Evolutionary conservation across 2,329 filamentous ascomycete genomes (phyloP).

Genomic region (Annulohypoxylon truncatum): DNA sequence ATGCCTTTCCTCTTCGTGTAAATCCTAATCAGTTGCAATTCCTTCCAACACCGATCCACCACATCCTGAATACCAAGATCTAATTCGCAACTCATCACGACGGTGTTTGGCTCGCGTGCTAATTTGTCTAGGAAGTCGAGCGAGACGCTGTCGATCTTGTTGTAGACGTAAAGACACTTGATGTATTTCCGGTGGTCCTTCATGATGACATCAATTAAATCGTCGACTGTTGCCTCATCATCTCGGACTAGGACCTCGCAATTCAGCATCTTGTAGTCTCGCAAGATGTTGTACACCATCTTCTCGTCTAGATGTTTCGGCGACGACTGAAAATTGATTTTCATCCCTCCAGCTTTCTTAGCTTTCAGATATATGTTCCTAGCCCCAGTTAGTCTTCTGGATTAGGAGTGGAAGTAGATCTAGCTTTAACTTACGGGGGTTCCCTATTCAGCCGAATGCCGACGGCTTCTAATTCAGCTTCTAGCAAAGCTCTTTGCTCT

Average conservation of each 20-base stretch:
- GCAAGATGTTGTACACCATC: slow-evolving; percentile 97
- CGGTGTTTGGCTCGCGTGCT: slow-evolving; percentile 91
- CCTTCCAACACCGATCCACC: slow-evolving; percentile 93
- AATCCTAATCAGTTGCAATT: slow-evolving; percentile 87
- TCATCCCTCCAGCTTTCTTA: slow-evolving; percentile 98
- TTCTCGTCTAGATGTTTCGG: slow-evolving; percentile 96
- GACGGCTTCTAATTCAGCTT: slow-evolving; percentile 93
- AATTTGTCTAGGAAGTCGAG: slow-evolving; percentile 93
- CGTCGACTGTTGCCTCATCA: slow-evolving; percentile 94
- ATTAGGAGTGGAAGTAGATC: background rate
- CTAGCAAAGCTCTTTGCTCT: slow-evolving; percentile 88
- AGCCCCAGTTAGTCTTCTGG: slow-evolving; percentile 31
- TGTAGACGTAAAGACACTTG: slow-evolving; percentile 95
- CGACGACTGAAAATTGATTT: slow-evolving; percentile 92
- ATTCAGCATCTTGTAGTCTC: slow-evolving; percentile 99
- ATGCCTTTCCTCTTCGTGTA: slow-evolving; percentile 97
- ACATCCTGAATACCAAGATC: slow-evolving; percentile 94
- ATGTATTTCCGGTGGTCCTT: slow-evolving; percentile 99
- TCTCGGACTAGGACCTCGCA: slow-evolving; percentile 95
- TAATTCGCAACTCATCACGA: slow-evolving; percentile 97
- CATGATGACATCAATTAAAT: slow-evolving; percentile 99
- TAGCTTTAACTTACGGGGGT: slow-evolving; percentile 73
- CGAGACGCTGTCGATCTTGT: slow-evolving; percentile 97
- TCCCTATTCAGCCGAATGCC: slow-evolving; percentile 93
- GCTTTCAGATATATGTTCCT: slow-evolving; percentile 97